Conservation (phyloP, 1,284 basidiomycete species). For the Ceratobasidium sp. region DNA sequence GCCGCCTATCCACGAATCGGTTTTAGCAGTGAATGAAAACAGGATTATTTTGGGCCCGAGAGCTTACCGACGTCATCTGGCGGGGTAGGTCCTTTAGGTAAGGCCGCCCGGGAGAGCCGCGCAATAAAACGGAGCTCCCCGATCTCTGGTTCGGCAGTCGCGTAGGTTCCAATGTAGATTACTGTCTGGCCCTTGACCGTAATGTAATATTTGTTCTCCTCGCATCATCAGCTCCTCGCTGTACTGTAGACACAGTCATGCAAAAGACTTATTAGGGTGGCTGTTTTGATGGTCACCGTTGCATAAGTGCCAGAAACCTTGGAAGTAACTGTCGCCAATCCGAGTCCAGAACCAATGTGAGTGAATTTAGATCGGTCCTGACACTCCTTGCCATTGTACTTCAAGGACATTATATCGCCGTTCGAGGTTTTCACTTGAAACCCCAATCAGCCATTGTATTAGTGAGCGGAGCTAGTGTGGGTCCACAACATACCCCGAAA, state of each 20-base stretch:
- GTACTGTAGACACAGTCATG: not conserved
- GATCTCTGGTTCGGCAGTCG: conserved; percentile 55
- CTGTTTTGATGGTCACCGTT: conserved; percentile 13
- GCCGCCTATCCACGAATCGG: not conserved
- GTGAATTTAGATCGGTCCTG: conserved; percentile 34
- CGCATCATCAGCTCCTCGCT: not conserved
- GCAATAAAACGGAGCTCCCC: conserved; percentile 64
- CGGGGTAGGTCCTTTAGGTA: conserved; percentile 57
- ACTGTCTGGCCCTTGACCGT: conserved; percentile 24
- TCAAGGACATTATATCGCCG: conserved; percentile 42
- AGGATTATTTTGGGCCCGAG: no score
- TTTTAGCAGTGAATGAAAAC: not conserved
- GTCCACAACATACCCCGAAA: not conserved
- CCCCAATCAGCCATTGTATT: not conserved
- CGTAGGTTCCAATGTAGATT: conserved; percentile 43
- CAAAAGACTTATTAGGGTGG: conserved; percentile 23
- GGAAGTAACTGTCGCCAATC: conserved; percentile 22
- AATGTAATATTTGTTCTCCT: conserved; percentile 39
- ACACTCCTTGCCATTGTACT: conserved; percentile 33
- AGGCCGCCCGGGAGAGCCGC: conserved; percentile 57
- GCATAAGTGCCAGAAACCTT: conserved; percentile 42
- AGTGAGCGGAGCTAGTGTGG: not conserved
- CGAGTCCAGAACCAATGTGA: conserved; percentile 41
- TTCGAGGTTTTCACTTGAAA: conserved; percentile 23
- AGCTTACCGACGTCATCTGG: conserved; percentile 55